Evolutionary conservation across 148 eudicot species (phyloP).

Genomic region (Linanthus parryae): DNA sequence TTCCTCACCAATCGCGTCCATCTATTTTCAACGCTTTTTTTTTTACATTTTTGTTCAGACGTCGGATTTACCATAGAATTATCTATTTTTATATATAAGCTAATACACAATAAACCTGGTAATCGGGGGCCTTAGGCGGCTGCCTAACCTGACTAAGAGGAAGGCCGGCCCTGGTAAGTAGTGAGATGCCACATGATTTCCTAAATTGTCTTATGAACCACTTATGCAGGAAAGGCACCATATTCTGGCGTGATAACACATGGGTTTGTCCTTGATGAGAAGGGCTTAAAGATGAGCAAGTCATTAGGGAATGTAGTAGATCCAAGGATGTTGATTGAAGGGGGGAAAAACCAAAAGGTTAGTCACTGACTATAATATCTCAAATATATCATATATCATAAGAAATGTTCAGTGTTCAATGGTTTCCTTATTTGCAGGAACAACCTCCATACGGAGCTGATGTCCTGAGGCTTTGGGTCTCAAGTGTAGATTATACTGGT

Average conservation of each 20-base stretch:
- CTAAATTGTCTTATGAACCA: not conserved
- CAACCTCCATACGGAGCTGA: constrained; percentile 90
- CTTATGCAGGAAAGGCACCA: constrained; percentile 76
- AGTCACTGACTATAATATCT: constrained; percentile 12
- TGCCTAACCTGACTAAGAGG: too few relatives aligned
- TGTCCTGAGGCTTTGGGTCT: constrained; percentile 97
- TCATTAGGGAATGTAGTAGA: constrained; percentile 97
- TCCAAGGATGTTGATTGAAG: constrained; percentile 81
- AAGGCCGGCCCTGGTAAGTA: too few relatives aligned
- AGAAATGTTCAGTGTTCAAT: not conserved
- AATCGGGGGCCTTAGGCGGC: too few relatives aligned
- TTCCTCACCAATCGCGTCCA: too few relatives aligned
- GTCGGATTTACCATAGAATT: too few relatives aligned
- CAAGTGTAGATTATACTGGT: constrained; percentile 93
- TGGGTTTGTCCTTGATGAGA: constrained; percentile 98
- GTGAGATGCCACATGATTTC: not conserved
- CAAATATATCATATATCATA: not conserved
- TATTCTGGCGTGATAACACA: constrained; percentile 82
- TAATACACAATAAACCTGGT: too few relatives aligned
- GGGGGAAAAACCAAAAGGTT: constrained; percentile 70
- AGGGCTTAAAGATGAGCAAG: constrained; percentile 97
- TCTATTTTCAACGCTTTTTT: too few relatives aligned
- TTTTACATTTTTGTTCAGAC: too few relatives aligned
- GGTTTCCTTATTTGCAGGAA: constrained; percentile 25
- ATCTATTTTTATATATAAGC: too few relatives aligned